These are phyloP conservation scores for Populus tomentosa DNA, from an alignment of 441 rosid species.

Conservation along the genomic window DNA sequence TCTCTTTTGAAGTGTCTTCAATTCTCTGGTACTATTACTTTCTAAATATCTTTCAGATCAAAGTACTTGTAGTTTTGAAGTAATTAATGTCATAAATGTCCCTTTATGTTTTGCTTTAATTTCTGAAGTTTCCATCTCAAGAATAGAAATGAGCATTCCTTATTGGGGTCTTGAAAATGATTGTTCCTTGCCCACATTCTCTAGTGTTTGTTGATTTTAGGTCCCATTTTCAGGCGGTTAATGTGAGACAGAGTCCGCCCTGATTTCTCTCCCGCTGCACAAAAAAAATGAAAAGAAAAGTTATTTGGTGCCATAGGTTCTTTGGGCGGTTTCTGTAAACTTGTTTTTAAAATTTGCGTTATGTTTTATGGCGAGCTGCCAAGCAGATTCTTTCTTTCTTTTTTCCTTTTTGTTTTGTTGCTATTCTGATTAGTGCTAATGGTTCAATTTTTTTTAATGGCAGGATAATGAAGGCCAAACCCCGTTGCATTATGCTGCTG, in stretches of 20 bases:
- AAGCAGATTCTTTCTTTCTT: neutral
- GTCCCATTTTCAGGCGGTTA: neutral
- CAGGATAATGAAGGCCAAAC: constrained; percentile 97
- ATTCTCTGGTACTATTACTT: neutral
- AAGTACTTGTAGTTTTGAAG: neutral
- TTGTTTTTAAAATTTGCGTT: neutral
- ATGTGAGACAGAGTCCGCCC: neutral
- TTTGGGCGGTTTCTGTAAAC: neutral
- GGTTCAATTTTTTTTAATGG: constrained; percentile 3
- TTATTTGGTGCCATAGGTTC: neutral
- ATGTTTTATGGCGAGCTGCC: neutral
- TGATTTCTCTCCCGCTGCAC: neutral
- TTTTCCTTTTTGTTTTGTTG: neutral
- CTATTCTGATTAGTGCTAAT: neutral
- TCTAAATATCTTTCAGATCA: neutral
- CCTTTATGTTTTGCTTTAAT: neutral
- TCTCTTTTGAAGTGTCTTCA: neutral
- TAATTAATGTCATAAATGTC: neutral
- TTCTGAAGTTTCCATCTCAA: neutral
- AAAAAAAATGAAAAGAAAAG: neutral
- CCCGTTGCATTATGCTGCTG: constrained; percentile 84
- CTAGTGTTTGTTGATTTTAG: neutral
- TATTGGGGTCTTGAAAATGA: neutral
- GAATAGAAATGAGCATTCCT: neutral
- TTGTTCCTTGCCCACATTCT: neutral